Conservation (phyloP, 345 rosid species). For the Acer yangbiense region DNA sequence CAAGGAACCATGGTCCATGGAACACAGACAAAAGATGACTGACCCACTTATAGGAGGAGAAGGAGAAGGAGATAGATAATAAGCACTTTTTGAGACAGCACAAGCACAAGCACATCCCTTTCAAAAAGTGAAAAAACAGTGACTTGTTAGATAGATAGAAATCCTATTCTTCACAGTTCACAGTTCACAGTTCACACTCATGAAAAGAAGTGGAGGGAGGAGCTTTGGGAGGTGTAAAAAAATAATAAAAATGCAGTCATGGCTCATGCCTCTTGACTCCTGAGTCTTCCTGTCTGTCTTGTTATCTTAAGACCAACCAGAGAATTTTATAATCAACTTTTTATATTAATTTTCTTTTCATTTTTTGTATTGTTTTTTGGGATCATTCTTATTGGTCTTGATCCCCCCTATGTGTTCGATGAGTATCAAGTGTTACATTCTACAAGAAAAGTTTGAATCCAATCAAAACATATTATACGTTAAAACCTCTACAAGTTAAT, state of each 20-base stretch:
- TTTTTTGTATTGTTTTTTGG: background rate
- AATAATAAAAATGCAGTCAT: background rate
- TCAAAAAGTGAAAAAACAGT: conserved; percentile 17
- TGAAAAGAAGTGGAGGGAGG: conserved; percentile 24
- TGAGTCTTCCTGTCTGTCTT: background rate
- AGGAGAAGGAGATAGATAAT: background rate
- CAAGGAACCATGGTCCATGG: background rate
- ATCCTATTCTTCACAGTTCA: background rate
- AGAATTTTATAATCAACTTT: background rate
- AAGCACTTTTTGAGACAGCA: background rate
- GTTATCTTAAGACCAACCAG: background rate
- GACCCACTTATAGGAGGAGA: conserved; percentile 14
- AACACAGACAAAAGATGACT: background rate
- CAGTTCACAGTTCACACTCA: background rate
- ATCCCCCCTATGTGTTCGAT: too few species aligned
- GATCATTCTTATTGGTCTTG: conserved; percentile 4
- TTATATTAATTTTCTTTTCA: background rate
- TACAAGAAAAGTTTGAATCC: too few species aligned
- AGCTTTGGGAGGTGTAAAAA: conserved; percentile 25
- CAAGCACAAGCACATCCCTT: background rate
- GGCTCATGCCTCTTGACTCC: background rate
- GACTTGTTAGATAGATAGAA: conserved; percentile 1
- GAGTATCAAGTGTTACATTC: too few species aligned
- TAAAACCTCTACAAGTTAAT: too few species aligned
- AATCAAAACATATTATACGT: too few species aligned